Conservation (phyloP, 2,329 filamentous ascomycete genomes). For the Ceratocystis eucalypticola region DNA sequence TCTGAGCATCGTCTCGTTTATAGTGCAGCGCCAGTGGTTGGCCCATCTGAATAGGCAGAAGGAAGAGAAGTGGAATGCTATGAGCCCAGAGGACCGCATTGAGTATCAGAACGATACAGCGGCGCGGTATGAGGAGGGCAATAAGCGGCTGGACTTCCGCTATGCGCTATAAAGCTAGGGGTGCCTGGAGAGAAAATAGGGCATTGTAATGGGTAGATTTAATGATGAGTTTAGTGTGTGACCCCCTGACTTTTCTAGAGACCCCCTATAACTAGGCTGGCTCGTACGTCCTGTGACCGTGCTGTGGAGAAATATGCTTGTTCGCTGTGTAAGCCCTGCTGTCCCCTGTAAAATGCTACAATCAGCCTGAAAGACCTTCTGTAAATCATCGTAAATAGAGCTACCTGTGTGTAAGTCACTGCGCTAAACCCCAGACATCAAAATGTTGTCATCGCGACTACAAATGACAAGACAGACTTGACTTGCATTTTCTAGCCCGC, state of each 20-base stretch:
- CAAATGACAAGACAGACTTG: slow-evolving; percentile 7
- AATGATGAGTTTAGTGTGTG: too few species aligned
- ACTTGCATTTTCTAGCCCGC: not conserved
- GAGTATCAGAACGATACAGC: slow-evolving; percentile 18
- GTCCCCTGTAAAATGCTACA: too few species aligned
- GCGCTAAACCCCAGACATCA: not conserved
- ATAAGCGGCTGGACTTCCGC: slow-evolving; percentile 21
- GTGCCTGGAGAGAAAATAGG: not conserved
- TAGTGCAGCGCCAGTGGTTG: slow-evolving; percentile 29
- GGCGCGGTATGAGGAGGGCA: slow-evolving; percentile 20
- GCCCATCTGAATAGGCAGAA: slow-evolving; percentile 27
- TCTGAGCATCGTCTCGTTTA: slow-evolving; percentile 28
- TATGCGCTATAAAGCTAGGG: slow-evolving; percentile 20
- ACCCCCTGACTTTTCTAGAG: too few species aligned
- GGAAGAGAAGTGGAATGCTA: slow-evolving; percentile 16
- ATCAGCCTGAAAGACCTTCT: not conserved
- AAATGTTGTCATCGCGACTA: slow-evolving; percentile 10
- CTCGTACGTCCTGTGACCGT: too few species aligned
- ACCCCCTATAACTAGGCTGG: too few species aligned
- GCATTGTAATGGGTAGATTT: not conserved
- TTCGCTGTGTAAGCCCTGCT: too few species aligned
- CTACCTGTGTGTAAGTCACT: not conserved
- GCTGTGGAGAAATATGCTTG: too few species aligned
- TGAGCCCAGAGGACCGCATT: slow-evolving; percentile 17
- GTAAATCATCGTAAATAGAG: not conserved